Percentiles rank a stretch among this genome's conserved stretches.
Evolutionary conservation across 129 eudicot species (phyloP).

Genomic region (Ambrosia artemisiifolia): DNA sequence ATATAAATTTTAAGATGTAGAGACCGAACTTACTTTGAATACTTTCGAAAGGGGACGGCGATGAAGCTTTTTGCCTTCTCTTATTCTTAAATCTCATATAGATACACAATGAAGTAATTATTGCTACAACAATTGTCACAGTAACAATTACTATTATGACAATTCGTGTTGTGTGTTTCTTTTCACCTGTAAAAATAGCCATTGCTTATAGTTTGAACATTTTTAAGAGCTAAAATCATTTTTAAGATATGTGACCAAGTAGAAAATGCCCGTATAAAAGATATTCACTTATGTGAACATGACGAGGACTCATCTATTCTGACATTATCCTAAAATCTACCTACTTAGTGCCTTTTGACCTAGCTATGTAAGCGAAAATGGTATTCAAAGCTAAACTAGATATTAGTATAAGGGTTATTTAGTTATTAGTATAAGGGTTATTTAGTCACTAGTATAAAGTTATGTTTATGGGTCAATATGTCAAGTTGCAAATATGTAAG

Average conservation of each 20-base stretch:
- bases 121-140: background rate
- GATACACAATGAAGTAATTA: background rate
- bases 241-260: background rate
- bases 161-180: background rate
- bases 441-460: too few relatives aligned
- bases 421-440: too few relatives aligned
- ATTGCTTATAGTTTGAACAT: background rate
- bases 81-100: background rate
- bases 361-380: too few relatives aligned
- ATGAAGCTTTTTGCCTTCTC: background rate
- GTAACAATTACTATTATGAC: background rate
- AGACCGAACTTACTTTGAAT: background rate
- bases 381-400: too few relatives aligned
- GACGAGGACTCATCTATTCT: too few relatives aligned
- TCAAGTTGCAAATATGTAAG: too few relatives aligned
- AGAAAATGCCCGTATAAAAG: too few relatives aligned
- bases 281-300: too few relatives aligned
- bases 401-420: too few relatives aligned
- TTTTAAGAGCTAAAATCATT: background rate
- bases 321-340: too few relatives aligned
- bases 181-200: background rate
- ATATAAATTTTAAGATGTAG: background rate
- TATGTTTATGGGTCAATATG: too few relatives aligned
- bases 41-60: background rate
- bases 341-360: too few relatives aligned